Evolutionary conservation across 139 green algal genomes (phyloP).

Genomic region (Chlorella sp.): DNA sequence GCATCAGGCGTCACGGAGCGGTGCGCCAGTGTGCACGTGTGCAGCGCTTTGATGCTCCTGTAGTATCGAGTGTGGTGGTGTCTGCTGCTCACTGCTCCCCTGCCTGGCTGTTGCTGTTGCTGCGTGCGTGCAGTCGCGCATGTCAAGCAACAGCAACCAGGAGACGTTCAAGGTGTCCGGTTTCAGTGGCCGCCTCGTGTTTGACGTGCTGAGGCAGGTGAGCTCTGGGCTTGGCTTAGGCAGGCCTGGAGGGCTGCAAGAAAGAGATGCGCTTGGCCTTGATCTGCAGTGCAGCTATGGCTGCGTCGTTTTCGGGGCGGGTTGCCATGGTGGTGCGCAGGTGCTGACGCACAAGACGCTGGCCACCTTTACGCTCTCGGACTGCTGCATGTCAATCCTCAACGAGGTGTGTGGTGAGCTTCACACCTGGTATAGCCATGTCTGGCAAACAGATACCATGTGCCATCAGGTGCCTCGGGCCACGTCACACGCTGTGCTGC

Average conservation of each 20-base stretch:
- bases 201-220: constrained; percentile 44
- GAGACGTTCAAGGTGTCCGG: constrained; percentile 37
- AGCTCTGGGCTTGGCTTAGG: no score
- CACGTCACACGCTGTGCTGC: no score
- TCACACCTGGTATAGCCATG: no score
- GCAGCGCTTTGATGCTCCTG: background rate
- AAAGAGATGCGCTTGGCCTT: no score
- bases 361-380: constrained; percentile 64
- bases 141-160: constrained; percentile 71
- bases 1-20: background rate
- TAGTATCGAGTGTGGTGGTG: background rate
- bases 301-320: no score
- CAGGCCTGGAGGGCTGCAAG: no score
- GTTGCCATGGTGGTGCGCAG: no score
- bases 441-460: no score
- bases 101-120: background rate
- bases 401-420: no score
- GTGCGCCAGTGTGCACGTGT: background rate
- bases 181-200: constrained; percentile 26
- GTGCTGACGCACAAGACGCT: constrained; percentile 59
- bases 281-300: no score
- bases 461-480: no score
- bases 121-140: constrained; percentile 55
- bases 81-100: background rate
- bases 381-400: no score